Evolutionary conservation across 768 basidiomycete species (phyloP), one percentile per base, ranked within the genome.

Genomic region (Paxillus ammoniavirescens): DNA sequence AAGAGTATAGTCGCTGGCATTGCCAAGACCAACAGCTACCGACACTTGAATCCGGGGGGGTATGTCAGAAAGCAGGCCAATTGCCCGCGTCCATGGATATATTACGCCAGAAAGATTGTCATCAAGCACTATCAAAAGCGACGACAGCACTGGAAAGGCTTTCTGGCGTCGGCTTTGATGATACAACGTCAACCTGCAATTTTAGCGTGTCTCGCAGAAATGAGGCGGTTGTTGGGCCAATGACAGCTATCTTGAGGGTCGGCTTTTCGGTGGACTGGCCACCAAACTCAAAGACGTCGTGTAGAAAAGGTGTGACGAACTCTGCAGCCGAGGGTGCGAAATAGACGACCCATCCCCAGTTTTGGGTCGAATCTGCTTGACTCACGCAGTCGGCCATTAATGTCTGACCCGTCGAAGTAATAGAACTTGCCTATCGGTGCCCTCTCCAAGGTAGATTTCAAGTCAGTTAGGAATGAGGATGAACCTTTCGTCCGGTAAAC

Each of bases 281-380:
- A 13, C 65, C 65, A n/a, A 84, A 60, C 3, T 62, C 42, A 59
- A 87, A 84, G 49, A 74, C 65, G 30, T 74, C 63, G 8, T 64
- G 65, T 35, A 91, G 56, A 10, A 74, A 64, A 2, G 87, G 86
- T 7, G 73, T 66, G 15, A 79, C 83, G 44, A 81, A 78, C 23
- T 75, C 76, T 1, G 87, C 85, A 2, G 81, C 78, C 1, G 89
- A 91, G 4, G 89, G 89, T 0, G 89, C 87, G 60, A 91, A 91
- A 63, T 81, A 82, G 17, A 85, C 80, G 2, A 89, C 80, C 90
- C 89, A 91, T 9, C 65, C 61, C 80, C 83, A 84, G 15, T 31
- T 21, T 35, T 28, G 47, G 15, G 41, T 35, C 35, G 48, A 36
- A 49, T 48, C 46, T 52, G 23, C 17, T 37, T 28, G 42, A 17